Evolutionary conservation across 2,329 filamentous ascomycete species (phyloP).

Genomic region (Calycina herbarum): DNA sequence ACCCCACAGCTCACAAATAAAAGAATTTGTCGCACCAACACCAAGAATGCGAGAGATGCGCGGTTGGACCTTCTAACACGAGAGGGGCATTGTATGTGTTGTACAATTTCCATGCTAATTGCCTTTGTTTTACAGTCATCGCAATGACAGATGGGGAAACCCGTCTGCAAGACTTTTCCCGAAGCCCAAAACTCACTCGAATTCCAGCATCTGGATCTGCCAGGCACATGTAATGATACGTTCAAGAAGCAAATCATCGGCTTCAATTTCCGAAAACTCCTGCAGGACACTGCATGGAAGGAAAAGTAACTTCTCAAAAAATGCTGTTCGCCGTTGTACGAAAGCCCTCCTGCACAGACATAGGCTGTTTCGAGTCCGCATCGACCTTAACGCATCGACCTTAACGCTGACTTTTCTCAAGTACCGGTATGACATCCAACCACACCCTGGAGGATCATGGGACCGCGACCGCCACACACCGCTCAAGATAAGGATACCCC

Average conservation of each 20-base stretch:
- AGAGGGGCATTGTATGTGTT: too few species aligned
- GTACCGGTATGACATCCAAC: conserved; percentile 6
- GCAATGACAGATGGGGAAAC: too few species aligned
- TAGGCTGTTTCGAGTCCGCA: too few species aligned
- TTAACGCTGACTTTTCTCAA: background rate
- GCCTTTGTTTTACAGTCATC: too few species aligned
- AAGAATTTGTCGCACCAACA: too few species aligned
- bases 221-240: conserved; percentile 22
- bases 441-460: conserved; percentile 17
- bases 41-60: too few species aligned
- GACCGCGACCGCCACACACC: conserved; percentile 4
- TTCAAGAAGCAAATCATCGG: conserved; percentile 12
- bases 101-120: too few species aligned
- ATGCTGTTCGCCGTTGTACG: conserved; percentile 3
- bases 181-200: too few species aligned
- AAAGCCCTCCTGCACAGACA: conserved; percentile 10
- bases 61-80: too few species aligned
- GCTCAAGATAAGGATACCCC: conserved; percentile 5
- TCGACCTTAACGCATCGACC: too few species aligned
- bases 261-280: conserved; percentile 5
- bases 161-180: too few species aligned
- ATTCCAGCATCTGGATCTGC: conserved; percentile 1
- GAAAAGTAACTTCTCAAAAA: background rate
- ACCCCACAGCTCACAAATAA: too few species aligned
- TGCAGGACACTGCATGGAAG: conserved; percentile 7